These are phyloP conservation scores for Starmerella gropengiesseri DNA, from an alignment of 805 yeast species.

Conservation along the genomic window DNA sequence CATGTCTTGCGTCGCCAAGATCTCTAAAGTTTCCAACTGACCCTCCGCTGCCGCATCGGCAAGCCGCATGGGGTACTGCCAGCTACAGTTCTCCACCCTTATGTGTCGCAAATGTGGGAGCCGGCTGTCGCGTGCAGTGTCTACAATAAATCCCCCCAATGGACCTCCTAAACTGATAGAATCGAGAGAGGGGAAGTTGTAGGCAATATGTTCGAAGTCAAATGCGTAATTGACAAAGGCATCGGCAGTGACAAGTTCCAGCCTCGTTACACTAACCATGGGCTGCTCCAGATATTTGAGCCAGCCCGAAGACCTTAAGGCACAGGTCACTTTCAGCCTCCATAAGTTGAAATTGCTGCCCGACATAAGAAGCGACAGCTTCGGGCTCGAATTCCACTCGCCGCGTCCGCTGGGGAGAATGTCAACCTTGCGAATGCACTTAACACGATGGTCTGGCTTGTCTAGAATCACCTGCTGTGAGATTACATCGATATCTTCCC, in stretches of 20 bases:
- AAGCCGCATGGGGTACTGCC: conserved; percentile 14
- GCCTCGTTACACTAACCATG: background rate
- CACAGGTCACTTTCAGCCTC: conserved; percentile 6
- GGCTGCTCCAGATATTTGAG: conserved; percentile 19
- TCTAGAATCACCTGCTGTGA: background rate
- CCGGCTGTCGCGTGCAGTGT: conserved; percentile 1
- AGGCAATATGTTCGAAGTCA: conserved; percentile 20
- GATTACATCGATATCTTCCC: conserved; percentile 13
- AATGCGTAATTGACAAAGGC: conserved; percentile 10
- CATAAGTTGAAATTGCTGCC: background rate
- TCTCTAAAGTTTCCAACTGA: conserved; percentile 5
- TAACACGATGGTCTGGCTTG: conserved; percentile 3
- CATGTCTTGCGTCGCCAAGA: conserved; percentile 3
- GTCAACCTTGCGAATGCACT: background rate
- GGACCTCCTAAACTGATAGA: conserved; percentile 8
- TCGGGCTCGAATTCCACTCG: conserved; percentile 21
- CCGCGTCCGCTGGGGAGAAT: conserved; percentile 14
- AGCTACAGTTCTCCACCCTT: conserved; percentile 12
- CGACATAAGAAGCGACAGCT: conserved; percentile 2
- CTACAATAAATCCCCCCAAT: conserved; percentile 10
- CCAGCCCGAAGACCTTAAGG: conserved; percentile 21
- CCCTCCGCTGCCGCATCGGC: conserved; percentile 9
- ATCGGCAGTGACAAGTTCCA: conserved; percentile 6
- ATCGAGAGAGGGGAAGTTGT: conserved; percentile 12
- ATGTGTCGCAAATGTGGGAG: conserved; percentile 2